phyloP scores from a whole-genome alignment of 2,329 filamentous ascomycete species.

The Fusarium gaditjirri region DNA sequence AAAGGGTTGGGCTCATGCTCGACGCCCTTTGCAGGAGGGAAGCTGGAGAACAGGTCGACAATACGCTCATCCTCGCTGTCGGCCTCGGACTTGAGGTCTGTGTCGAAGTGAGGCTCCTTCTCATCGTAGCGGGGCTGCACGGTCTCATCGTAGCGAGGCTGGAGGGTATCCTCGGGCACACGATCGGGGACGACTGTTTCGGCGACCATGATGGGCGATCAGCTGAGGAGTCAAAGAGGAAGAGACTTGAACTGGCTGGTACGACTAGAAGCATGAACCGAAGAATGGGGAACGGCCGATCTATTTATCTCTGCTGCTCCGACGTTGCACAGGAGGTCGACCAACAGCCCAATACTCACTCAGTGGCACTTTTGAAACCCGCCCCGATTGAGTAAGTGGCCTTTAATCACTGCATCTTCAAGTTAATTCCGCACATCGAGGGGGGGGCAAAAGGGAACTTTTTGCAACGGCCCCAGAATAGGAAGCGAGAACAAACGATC shows the following conservation, averaged over 20 bases:
- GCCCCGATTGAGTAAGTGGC: constrained; percentile 6
- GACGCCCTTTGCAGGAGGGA: constrained; percentile 55
- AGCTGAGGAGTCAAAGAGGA: not conserved
- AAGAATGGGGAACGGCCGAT: not conserved
- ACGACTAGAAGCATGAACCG: not conserved
- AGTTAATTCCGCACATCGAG: not conserved
- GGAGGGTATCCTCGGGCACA: constrained; percentile 26
- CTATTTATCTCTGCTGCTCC: constrained; percentile 30
- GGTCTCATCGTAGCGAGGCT: constrained; percentile 39
- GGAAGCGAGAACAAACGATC: constrained; percentile 25
- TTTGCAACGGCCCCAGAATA: constrained; percentile 14
- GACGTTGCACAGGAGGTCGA: not conserved
- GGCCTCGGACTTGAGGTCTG: constrained; percentile 44
- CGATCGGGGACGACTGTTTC: constrained; percentile 32
- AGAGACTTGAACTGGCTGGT: constrained; percentile 12
- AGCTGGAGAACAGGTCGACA: constrained; percentile 53
- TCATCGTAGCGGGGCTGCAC: constrained; percentile 36
- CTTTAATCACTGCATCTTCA: too few relatives aligned
- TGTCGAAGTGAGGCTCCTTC: constrained; percentile 39
- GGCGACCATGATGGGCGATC: constrained; percentile 30
- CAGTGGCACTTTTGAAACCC: constrained; percentile 17
- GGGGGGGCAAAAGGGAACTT: constrained; percentile 1
- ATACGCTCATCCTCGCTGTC: constrained; percentile 45
- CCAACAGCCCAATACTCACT: not conserved
- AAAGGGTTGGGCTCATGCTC: constrained; percentile 60